Evolutionary conservation across 2,329 filamentous ascomycete genomes (phyloP), one percentile per base, ranked within the genome.

Genomic region (Pleomassaria siparia): DNA sequence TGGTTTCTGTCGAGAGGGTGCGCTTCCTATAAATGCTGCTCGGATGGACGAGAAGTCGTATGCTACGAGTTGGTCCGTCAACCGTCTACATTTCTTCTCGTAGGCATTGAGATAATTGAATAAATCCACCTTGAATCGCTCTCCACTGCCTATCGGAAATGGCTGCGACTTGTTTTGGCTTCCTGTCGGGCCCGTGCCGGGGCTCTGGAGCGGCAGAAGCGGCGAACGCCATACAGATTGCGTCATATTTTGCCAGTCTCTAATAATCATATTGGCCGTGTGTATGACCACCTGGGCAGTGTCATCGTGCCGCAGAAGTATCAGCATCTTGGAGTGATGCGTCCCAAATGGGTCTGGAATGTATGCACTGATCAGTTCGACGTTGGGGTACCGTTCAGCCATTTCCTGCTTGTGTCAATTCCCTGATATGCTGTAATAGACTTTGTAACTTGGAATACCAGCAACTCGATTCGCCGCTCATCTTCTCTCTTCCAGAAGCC

Each of bases 241-340:
- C 1, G 85, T 88, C 87, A 95, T 88, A 58, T 94, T 94, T 1
- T 77, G 80, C 91, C 91, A 96, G 67, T 96, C 91, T 46, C 85
- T 84, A 3, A 79, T 64, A n/a, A 95, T 92, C 86, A 95, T 90
- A 59, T 96, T 96, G 15, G 91, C 89, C 0, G 91, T 96, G 59
- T 95, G 89, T 24, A 96, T 91, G 46, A 95, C 72, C 5, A 96
- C 74, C 70, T 95, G 87, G 0, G 86, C 88, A 0, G 79, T 82
- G 52, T 87, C 83, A 63, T 95, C 89, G 65, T 88, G 84, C 4
- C 88, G 81, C 51, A 95, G 76, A 3, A 95, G 70, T n/a, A 95
- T 75, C 69, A 95, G 81, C 88, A 95, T 94, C 70, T 95, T 94
- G 11, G 87, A 80, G 62, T 85, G 90, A 68, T 96, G 91, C 0